A percentile compares a stretch with the other conserved stretches of the same genome.
These are phyloP conservation scores for Polytrichum formosum DNA, from an alignment of 225 moss, liverwort and hornwort species.

Conservation along the genomic window DNA sequence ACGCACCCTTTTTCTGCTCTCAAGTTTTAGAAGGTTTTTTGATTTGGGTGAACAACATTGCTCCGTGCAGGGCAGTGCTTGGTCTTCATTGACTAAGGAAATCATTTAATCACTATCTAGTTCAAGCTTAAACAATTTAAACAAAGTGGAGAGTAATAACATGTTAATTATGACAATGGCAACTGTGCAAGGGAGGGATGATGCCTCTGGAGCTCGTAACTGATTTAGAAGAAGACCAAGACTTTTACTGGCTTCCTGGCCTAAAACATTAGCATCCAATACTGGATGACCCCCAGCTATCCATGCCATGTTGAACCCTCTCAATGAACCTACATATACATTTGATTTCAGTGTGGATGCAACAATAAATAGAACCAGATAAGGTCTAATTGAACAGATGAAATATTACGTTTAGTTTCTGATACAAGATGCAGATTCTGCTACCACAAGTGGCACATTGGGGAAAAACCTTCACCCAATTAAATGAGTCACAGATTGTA, in stretches of 20 bases:
- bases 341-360: background rate
- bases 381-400: too few species aligned
- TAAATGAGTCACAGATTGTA: too few species aligned
- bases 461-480: too few species aligned
- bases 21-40: too few species aligned
- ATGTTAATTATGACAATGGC: conserved; percentile 99
- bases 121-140: background rate
- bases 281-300: conserved; percentile 92
- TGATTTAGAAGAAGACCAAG: conserved; percentile 89
- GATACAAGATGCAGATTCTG: too few species aligned
- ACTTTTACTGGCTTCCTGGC: conserved; percentile 98
- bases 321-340: conserved; percentile 48
- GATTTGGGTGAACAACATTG: too few species aligned
- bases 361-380: background rate
- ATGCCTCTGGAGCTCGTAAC: conserved; percentile 87
- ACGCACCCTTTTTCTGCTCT: too few species aligned
- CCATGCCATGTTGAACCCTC: conserved; percentile 94
- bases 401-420: too few species aligned
- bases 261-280: conserved; percentile 88
- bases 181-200: conserved; percentile 94
- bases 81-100: too few species aligned
- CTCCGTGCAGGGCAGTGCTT: too few species aligned
- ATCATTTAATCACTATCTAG: too few species aligned
- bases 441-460: too few species aligned
- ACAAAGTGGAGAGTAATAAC: conserved; percentile 54